These are phyloP conservation scores for Saturnispora ahearnii DNA, from an alignment of 805 yeast species.

Conservation along the genomic window DNA sequence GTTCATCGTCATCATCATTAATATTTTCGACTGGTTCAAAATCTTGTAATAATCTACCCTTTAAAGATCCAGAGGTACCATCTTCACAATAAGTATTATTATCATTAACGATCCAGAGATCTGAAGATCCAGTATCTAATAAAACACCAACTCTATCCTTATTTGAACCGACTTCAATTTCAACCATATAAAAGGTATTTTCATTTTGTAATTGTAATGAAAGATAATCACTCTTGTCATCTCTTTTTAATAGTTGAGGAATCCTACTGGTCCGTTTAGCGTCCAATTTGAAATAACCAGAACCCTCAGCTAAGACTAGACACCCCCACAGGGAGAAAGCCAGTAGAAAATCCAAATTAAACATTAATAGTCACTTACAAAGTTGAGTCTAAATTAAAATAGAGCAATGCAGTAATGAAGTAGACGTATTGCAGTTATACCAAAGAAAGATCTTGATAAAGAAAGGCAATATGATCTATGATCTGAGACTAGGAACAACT, in stretches of 20 bases:
- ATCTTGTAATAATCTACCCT: not conserved
- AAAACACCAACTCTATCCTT: constrained; percentile 45
- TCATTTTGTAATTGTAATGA: constrained; percentile 31
- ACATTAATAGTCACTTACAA: not conserved
- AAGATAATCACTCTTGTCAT: constrained; percentile 19
- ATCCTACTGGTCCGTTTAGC: constrained; percentile 14
- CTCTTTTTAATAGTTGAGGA: constrained; percentile 19
- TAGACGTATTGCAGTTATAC: no score
- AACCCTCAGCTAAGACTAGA: not conserved
- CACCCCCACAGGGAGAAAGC: not conserved
- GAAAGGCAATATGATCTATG: no score
- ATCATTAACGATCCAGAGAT: constrained; percentile 52
- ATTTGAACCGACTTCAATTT: constrained; percentile 47
- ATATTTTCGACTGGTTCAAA: not conserved
- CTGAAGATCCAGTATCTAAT: constrained; percentile 73
- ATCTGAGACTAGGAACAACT: not conserved
- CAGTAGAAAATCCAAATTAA: not conserved
- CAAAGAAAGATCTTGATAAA: no score
- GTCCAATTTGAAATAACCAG: constrained; percentile 16
- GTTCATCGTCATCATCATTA: constrained; percentile 1
- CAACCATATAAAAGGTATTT: constrained; percentile 37
- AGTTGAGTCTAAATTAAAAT: not conserved
- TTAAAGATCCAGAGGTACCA: constrained; percentile 10
- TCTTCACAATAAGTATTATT: constrained; percentile 38
- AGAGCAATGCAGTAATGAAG: not conserved